phyloP scores from a whole-genome alignment of 2,329 filamentous ascomycete genomes.

The Fusarium miscanthi region DNA sequence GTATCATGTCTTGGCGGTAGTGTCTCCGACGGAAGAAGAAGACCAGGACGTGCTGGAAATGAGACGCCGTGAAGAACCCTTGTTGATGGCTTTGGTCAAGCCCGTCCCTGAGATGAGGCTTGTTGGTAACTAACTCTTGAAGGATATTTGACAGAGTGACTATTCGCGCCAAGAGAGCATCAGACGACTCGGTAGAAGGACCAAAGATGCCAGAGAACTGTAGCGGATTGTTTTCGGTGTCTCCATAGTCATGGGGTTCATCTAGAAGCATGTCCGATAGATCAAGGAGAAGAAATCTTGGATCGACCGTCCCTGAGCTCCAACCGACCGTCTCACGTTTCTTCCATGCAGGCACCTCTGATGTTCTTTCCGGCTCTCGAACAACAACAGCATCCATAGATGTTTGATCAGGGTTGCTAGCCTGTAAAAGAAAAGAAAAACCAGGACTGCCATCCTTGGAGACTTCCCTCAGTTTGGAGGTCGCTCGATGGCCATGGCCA shows the following conservation, averaged over 20 bases:
- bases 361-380: constrained; percentile 14
- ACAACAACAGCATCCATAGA: constrained; percentile 14
- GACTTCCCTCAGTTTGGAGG: accelerated
- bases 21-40: constrained; percentile 17
- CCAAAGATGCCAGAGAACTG: neutral
- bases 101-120: constrained; percentile 7
- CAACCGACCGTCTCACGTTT: neutral
- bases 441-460: neutral
- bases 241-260: neutral
- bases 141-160: neutral
- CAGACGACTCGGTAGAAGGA: neutral
- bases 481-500: neutral
- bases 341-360: constrained; percentile 10
- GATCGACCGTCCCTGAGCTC: constrained; percentile 5
- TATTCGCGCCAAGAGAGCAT: neutral
- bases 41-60: constrained; percentile 12
- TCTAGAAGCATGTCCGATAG: constrained; percentile 17
- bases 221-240: accelerated
- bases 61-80: constrained; percentile 1
- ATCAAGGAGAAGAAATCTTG: constrained; percentile 13
- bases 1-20: constrained; percentile 13
- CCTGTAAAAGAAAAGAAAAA: constrained; percentile 13
- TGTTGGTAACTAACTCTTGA: neutral
- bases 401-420: neutral
- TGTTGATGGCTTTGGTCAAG: neutral